Conservation (phyloP, 768 basidiomycete genomes). For the Boletus rubescentipes region DNA sequence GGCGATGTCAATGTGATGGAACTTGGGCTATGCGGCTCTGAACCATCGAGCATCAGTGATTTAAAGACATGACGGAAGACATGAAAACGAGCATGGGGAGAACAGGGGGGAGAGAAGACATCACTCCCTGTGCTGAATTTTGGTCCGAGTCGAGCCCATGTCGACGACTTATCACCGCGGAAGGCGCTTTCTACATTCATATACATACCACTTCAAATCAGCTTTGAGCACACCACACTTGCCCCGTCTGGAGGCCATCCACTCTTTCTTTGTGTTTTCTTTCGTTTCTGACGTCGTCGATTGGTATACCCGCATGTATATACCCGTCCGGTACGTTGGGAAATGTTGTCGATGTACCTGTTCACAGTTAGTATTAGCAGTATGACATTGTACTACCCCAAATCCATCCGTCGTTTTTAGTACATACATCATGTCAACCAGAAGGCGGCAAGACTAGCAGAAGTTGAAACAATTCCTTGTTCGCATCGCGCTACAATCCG, state of each 20-base stretch:
- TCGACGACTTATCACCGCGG: background rate
- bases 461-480: too few species aligned
- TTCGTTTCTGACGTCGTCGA: background rate
- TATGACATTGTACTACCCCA: background rate
- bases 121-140: background rate
- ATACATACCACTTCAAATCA: background rate
- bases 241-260: slow-evolving; percentile 3
- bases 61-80: background rate
- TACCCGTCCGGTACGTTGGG: background rate
- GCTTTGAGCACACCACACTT: background rate
- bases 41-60: slow-evolving; percentile 6
- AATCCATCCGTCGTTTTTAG: background rate
- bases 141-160: background rate
- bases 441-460: too few species aligned
- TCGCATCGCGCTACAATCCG: too few species aligned
- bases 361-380: background rate
- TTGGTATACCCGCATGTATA: slow-evolving; percentile 2
- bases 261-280: background rate
- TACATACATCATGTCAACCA: background rate
- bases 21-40: slow-evolving; percentile 8
- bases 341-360: background rate
- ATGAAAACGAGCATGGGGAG: background rate
- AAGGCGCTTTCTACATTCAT: background rate
- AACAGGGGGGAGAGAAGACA: background rate
- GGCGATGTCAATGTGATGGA: slow-evolving; percentile 3